A percentile compares a stretch with the other conserved stretches of the same genome.
Conservation (phyloP, 345 rosid genomes). For the Lepidium didymum region DNA sequence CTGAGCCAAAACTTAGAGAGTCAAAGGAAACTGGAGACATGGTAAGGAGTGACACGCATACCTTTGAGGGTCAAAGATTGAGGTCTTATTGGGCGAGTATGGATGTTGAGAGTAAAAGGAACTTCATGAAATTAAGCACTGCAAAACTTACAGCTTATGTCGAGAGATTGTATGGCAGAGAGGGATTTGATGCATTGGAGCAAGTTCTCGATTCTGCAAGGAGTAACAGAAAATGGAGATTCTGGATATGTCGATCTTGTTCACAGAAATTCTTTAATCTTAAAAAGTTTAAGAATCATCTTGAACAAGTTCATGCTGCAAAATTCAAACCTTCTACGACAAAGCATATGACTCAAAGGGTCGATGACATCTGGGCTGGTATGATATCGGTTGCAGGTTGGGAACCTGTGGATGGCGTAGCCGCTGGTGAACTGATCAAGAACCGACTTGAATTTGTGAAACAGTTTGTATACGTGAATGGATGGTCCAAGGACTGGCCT, state of each 20-base stretch:
- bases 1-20: not conserved
- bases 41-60: not conserved
- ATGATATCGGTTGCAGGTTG: not conserved
- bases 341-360: not conserved
- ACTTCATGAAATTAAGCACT: not conserved
- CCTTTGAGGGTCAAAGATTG: not conserved
- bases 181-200: not conserved
- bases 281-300: not conserved
- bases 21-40: not conserved
- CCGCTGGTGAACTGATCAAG: slow-evolving; percentile 3
- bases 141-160: not conserved
- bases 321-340: not conserved
- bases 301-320: not conserved
- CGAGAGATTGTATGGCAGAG: not conserved
- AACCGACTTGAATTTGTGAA: not conserved
- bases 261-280: not conserved
- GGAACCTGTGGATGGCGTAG: slow-evolving; percentile 11
- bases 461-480: not conserved
- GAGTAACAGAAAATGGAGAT: not conserved
- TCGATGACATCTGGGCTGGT: too few relatives aligned
- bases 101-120: not conserved
- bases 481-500: slow-evolving; percentile 8
- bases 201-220: not conserved
- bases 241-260: slow-evolving; percentile 9
- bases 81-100: not conserved